Evolutionary conservation across 768 basidiomycete genomes (phyloP).

Genomic region (Daedaleopsis nitida): DNA sequence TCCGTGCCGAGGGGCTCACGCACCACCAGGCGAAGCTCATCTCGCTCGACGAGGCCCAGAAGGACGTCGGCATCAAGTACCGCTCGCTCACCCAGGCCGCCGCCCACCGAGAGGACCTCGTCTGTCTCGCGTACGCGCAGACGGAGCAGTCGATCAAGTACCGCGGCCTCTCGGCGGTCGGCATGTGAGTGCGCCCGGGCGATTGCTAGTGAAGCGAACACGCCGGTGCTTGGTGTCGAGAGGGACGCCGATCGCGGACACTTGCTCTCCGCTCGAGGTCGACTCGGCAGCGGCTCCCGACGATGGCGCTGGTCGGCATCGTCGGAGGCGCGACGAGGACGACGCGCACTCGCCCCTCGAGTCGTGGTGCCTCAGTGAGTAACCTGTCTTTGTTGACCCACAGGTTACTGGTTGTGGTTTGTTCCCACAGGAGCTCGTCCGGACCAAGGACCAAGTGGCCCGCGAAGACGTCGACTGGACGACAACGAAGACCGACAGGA

Average conservation of each 20-base stretch:
- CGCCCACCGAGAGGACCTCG: conserved; percentile 9
- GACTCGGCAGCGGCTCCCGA: background rate
- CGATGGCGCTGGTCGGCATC: too few species aligned
- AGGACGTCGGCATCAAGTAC: conserved; percentile 17
- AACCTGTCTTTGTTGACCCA: too few species aligned
- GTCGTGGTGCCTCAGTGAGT: too few species aligned
- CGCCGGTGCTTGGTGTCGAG: background rate
- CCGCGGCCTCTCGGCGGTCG: conserved; percentile 1
- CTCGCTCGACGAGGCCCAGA: conserved; percentile 21
- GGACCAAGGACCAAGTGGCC: background rate
- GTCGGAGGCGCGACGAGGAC: too few species aligned
- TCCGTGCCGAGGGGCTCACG: conserved; percentile 20
- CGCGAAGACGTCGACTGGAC: background rate
- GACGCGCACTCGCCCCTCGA: too few species aligned
- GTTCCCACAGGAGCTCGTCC: background rate
- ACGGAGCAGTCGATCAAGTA: conserved; percentile 12
- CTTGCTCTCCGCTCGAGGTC: background rate
- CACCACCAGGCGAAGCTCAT: conserved; percentile 19
- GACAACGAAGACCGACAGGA: background rate
- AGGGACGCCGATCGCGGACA: background rate
- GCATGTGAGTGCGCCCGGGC: background rate
- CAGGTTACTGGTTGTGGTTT: background rate
- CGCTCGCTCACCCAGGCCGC: conserved; percentile 17
- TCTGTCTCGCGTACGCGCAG: conserved; percentile 18
- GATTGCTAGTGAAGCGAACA: background rate